These are phyloP conservation scores for Rhododendron vialii DNA, from an alignment of 148 eudicot genomes.

Conservation along the genomic window DNA sequence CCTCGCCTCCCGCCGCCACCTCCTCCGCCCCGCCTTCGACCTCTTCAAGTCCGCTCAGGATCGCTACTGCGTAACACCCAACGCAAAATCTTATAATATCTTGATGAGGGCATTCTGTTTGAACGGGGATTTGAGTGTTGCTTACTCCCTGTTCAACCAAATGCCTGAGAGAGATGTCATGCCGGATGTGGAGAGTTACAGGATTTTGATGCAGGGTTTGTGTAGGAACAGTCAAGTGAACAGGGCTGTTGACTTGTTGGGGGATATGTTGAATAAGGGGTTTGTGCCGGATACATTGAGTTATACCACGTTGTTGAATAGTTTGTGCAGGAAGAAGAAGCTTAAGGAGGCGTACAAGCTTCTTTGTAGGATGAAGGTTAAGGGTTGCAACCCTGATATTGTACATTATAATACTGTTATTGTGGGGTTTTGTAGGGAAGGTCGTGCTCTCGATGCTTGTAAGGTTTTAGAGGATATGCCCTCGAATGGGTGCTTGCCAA, in stretches of 20 bases:
- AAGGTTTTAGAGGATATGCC: conserved; percentile 80
- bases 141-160: conserved; percentile 68
- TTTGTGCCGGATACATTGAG: conserved; percentile 79
- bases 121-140: conserved; percentile 62
- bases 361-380: conserved; percentile 83
- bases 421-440: conserved; percentile 66
- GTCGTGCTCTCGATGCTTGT: conserved; percentile 66
- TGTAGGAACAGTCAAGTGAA: conserved; percentile 88
- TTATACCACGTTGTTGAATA: conserved; percentile 76
- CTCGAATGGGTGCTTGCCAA: conserved; percentile 72
- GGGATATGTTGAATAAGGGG: conserved; percentile 91
- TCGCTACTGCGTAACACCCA: conserved; percentile 42
- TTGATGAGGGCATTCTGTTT: conserved; percentile 67
- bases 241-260: conserved; percentile 62
- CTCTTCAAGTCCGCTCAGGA: conserved; percentile 57
- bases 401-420: conserved; percentile 78
- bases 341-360: conserved; percentile 90
- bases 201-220: conserved; percentile 80
- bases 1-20: conserved; percentile 42
- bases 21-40: conserved; percentile 60
- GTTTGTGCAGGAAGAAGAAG: conserved; percentile 87
- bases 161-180: conserved; percentile 76
- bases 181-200: conserved; percentile 74
- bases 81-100: conserved; percentile 59
- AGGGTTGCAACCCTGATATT: conserved; percentile 87